phyloP scores from a whole-genome alignment of 345 rosid genomes.

The Brassica cretica region DNA sequence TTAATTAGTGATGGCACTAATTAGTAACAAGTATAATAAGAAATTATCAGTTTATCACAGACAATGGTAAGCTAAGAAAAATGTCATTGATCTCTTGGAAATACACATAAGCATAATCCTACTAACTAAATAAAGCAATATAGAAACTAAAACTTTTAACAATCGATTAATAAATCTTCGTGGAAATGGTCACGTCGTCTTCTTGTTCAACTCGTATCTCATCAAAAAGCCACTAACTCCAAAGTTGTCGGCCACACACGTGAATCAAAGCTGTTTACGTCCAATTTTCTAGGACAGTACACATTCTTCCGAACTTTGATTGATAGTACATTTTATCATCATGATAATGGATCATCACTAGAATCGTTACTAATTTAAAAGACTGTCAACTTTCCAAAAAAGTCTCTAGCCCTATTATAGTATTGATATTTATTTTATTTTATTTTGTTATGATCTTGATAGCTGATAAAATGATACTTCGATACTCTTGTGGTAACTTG shows the following conservation, averaged over 20 bases:
- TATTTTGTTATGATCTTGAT: not conserved
- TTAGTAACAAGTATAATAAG: too few species aligned
- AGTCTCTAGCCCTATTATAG: not conserved
- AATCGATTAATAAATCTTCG: too few species aligned
- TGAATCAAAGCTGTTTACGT: constrained; percentile 11
- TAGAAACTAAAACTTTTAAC: too few species aligned
- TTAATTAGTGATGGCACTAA: too few species aligned
- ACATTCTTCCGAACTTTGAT: not conserved
- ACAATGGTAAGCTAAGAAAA: not conserved
- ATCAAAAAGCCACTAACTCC: not conserved
- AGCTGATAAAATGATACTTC: not conserved
- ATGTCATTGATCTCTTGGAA: not conserved
- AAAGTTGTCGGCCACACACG: constrained; percentile 25
- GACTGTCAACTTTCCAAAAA: not conserved
- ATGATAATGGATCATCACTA: not conserved
- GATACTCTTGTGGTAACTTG: not conserved
- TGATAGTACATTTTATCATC: not conserved
- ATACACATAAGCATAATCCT: too few species aligned
- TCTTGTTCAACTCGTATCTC: too few species aligned
- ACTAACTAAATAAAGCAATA: too few species aligned
- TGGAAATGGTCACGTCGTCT: too few species aligned
- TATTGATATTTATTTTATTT: not conserved
- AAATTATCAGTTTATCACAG: not conserved
- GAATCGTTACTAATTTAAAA: not conserved
- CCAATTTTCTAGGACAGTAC: constrained; percentile 7